Evolutionary conservation across 2,329 filamentous ascomycete genomes (phyloP), one percentile per base, ranked within the genome.

Genomic region (Epicoccum sorghinum): DNA sequence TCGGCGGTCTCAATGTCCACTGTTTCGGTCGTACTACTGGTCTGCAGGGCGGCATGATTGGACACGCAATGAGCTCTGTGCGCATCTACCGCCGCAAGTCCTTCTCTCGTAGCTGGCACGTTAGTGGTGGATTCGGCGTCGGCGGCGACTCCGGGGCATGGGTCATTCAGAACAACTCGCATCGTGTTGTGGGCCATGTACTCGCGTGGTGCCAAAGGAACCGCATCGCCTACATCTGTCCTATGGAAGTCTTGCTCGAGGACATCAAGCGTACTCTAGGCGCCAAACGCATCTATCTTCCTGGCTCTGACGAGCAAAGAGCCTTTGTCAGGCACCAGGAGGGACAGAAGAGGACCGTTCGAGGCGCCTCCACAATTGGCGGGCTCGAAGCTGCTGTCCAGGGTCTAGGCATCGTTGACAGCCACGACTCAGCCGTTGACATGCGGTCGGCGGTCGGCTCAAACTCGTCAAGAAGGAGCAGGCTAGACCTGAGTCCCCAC

Each of bases 91-190:
- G 91, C 0, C 89, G 93, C 13, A 82, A 84, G 39, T 91, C 90
- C 5, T 91, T 93, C 38, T 91, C 89, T 13, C 87, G 90, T 49
- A 89, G 81, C 67, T 88, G 86, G 79, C 82, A 82, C 50, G 84
- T 88, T 29, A 78, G 82, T 23, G 84, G 85, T 32, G 81, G 81
- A 33, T 86, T 86, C 64, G 83, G 83, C 62, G 86, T 95, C 10
- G 93, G 93, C 2, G 93, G 93, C 14, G 93, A 98, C 72, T 93
- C 89, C 6, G 93, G 93, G 4, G 93, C 93, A 0, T 98, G 93
- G 93, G 86, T 98, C 4, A 86, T 97, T 13, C 90, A 93, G 64
- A 88, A 90, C 52, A 82, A 83, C 5, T 82, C 87, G n/a, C 91
- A 91, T 1, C 84, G 87, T 33, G 86, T 97, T 3, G 95, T 91